Evolutionary conservation across 352 stramenopile genomes (phyloP).

Genomic region (Aphanomyces astaci): DNA sequence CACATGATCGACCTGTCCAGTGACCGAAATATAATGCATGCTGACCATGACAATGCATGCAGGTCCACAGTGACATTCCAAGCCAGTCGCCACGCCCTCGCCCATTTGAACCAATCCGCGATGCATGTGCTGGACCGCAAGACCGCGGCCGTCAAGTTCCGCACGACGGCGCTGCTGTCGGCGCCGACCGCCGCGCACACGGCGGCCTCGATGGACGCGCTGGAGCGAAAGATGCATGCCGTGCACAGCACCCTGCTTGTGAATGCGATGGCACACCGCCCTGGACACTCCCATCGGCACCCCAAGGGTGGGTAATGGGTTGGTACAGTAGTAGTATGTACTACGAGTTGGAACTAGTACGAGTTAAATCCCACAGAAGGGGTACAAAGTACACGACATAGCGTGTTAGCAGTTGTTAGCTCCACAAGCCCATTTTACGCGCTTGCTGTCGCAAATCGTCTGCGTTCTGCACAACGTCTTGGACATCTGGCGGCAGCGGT

Average conservation of each 20-base stretch:
- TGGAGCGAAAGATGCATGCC: conserved; percentile 13
- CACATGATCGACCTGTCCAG: too few species aligned
- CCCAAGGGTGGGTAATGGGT: neutral
- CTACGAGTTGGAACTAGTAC: neutral
- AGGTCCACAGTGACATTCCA: conserved; percentile 9
- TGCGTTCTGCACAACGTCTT: neutral
- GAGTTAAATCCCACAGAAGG: too few species aligned
- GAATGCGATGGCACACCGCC: too few species aligned
- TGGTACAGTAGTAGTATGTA: neutral
- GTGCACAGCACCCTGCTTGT: conserved; percentile 1
- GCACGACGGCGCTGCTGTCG: neutral
- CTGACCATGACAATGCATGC: neutral
- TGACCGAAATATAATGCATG: too few species aligned
- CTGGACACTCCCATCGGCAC: neutral
- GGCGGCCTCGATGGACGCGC: neutral
- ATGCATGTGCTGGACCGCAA: neutral
- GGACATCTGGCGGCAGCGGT: neutral
- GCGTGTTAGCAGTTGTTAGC: too few species aligned
- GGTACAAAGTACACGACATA: too few species aligned
- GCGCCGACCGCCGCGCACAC: neutral
- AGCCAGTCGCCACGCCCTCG: neutral
- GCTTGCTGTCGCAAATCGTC: conserved; percentile 16
- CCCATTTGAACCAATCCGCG: neutral
- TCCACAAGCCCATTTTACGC: conserved; percentile 13
- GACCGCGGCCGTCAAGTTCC: neutral